phyloP scores from a whole-genome alignment of 495 filamentous ascomycete genomes.

The Melanomma pulvis-pyrius region DNA sequence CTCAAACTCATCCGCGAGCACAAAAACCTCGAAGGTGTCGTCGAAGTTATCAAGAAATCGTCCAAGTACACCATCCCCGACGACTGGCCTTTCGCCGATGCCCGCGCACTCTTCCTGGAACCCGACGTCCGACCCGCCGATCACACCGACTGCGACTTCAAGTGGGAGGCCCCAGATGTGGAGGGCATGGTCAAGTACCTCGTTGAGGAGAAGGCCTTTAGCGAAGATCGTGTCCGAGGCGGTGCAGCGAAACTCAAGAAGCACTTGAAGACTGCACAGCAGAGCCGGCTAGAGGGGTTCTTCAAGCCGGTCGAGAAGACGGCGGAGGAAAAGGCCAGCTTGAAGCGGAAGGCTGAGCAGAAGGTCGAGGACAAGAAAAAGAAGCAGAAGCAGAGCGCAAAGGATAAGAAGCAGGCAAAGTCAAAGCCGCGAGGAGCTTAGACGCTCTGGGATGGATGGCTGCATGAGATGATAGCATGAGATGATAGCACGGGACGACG shows the following conservation, averaged over 20 bases:
- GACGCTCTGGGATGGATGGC: neutral
- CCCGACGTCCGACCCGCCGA: constrained; percentile 88
- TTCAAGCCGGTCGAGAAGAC: constrained; percentile 94
- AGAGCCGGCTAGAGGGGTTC: constrained; percentile 92
- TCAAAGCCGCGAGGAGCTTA: constrained; percentile 71
- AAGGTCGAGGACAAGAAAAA: constrained; percentile 89
- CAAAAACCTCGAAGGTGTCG: constrained; percentile 80
- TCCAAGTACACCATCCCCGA: constrained; percentile 83
- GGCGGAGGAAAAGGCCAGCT: constrained; percentile 72
- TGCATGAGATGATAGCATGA: neutral
- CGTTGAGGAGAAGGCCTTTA: constrained; percentile 93
- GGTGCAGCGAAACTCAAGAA: constrained; percentile 78
- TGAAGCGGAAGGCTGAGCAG: constrained; percentile 93
- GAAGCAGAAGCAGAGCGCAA: constrained; percentile 85
- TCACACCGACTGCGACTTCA: constrained; percentile 88
- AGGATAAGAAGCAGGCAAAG: constrained; percentile 86
- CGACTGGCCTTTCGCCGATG: constrained; percentile 92
- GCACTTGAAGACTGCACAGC: constrained; percentile 84
- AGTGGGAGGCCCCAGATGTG: constrained; percentile 91
- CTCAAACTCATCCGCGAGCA: constrained; percentile 91
- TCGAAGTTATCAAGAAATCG: constrained; percentile 71
- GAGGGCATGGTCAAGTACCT: constrained; percentile 88
- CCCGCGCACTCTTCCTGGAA: constrained; percentile 84
- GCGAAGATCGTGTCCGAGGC: constrained; percentile 83
- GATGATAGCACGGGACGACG: neutral